Evolutionary conservation across 305 asterid genomes (phyloP), one percentile per base, ranked within the genome.

Genomic region (Fraxinus dipetala): DNA sequence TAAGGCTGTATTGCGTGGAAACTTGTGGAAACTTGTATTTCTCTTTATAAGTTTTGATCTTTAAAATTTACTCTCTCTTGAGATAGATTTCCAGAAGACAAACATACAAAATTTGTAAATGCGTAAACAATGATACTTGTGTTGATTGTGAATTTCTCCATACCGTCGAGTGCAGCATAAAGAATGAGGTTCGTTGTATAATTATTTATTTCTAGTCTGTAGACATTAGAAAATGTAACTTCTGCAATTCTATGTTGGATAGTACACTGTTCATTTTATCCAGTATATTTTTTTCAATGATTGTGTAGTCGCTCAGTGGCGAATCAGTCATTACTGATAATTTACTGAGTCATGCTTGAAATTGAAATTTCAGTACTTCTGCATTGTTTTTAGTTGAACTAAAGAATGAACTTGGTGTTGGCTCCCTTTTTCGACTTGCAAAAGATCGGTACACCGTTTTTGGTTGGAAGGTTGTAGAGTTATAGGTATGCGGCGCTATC

Each of bases 11-110:
- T 13, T 45, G 13, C 0, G 4, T 38, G 10, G 56, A 67, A 38
- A 67, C 76, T 38, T 61, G 4, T 38, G 10, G 56, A 67, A 38
- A 67, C 76, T 38, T 61, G 76, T 83, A 67, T 32, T 76, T 75
- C 54, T 63, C 20, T 38, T 35, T 24, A 2, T 78, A 31, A 32
- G 51, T 78, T 61, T 59, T 20, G 35, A 11, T 61, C 6, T 61
- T 40, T 34, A 61, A 59, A 78, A 78, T 34, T 6, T 36, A 38
- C 22, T 18, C 0, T 32, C 30, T 36, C 28, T 36, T 20, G 31
- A 36, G 20, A 26, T 74, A 22, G 20, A 74, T n/a, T 26, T 74
- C 11, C 43, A 8, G 77, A 61, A 22, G 13, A 22, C 16, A 8
- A 8, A 69, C 36, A 3, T 69, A 30, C 20, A 6, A 22, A 26